phyloP scores from a whole-genome alignment of 257 asterid genomes.

The Ajuga chamaepitys region DNA sequence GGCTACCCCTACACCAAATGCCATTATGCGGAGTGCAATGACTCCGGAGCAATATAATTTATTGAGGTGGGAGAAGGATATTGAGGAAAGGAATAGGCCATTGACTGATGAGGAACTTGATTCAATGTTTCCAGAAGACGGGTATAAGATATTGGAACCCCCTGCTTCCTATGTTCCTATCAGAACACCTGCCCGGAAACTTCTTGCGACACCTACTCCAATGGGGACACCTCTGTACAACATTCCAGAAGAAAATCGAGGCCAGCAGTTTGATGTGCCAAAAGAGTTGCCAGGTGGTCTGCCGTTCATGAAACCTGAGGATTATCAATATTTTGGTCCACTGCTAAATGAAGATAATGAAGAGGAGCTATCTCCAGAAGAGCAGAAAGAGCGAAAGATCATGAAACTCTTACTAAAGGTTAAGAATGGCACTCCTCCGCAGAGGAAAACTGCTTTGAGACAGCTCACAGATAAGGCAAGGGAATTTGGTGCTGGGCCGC shows the following conservation, averaged over 20 bases:
- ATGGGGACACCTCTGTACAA: conserved; percentile 62
- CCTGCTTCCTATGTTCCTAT: conserved; percentile 85
- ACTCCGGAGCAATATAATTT: conserved; percentile 89
- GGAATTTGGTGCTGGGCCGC: conserved; percentile 88
- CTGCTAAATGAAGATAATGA: conserved; percentile 70
- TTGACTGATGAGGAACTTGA: conserved; percentile 88
- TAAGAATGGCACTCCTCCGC: conserved; percentile 93
- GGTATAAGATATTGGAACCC: conserved; percentile 80
- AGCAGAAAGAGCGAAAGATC: conserved; percentile 84
- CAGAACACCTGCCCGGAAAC: conserved; percentile 87
- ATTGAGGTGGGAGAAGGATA: conserved; percentile 88
- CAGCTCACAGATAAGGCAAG: conserved; percentile 95
- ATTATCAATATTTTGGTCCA: conserved; percentile 71
- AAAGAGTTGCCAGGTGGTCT: conserved; percentile 83
- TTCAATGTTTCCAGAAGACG: conserved; percentile 79
- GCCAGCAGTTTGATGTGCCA: conserved; percentile 82
- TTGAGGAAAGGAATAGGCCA: conserved; percentile 82
- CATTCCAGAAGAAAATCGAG: conserved; percentile 80
- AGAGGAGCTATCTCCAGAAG: conserved; percentile 74
- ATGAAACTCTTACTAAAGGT: conserved; percentile 87
- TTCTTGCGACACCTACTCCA: conserved; percentile 91
- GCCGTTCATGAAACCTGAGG: conserved; percentile 89
- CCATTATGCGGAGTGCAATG: conserved; percentile 66
- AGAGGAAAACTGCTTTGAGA: conserved; percentile 89
- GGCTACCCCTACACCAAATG: conserved; percentile 86